A percentile compares a stretch with the other conserved stretches of the same genome.
Evolutionary conservation across 371 early-diverging fungal genomes (phyloP).

Genomic region (Mortierella sp.): DNA sequence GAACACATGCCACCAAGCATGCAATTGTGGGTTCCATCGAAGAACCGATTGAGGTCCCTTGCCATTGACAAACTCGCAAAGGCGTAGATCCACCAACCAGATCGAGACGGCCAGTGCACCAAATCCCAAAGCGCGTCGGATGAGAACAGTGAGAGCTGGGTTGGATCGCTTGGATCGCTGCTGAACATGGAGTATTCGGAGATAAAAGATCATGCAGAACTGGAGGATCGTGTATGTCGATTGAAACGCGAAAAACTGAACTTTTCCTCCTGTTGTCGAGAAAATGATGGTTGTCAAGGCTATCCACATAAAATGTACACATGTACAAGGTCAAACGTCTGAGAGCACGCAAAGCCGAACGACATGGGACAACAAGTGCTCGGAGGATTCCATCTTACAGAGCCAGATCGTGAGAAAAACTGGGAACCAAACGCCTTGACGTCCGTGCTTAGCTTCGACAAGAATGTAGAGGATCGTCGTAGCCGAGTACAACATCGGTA

Average conservation of each 20-base stretch:
- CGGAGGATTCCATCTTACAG: constrained; percentile 15
- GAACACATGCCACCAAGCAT: constrained; percentile 50
- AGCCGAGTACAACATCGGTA: constrained; percentile 45
- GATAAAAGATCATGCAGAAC: constrained; percentile 30
- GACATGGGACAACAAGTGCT: background rate
- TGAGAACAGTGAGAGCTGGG: constrained; percentile 28
- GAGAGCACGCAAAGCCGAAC: background rate
- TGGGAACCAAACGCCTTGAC: constrained; percentile 38
- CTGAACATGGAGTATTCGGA: constrained; percentile 31
- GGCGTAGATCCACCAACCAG: constrained; percentile 61
- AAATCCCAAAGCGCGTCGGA: constrained; percentile 53
- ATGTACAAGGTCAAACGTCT: background rate
- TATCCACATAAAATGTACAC: background rate
- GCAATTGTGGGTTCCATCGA: constrained; percentile 62
- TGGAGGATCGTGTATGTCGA: constrained; percentile 35
- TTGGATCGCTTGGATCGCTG: constrained; percentile 18
- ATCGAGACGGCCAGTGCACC: constrained; percentile 52
- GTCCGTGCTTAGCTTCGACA: constrained; percentile 39
- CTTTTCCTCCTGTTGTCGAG: constrained; percentile 19
- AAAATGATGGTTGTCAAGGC: constrained; percentile 28
- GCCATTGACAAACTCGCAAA: constrained; percentile 61
- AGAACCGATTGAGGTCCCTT: constrained; percentile 43
- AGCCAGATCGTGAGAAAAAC: constrained; percentile 22
- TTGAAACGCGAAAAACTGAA: constrained; percentile 39
- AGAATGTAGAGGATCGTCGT: constrained; percentile 34